A percentile compares a stretch with the other conserved stretches of the same genome.
phyloP scores from a whole-genome alignment of 192 early-diverging fungal genomes.

The Mortierella claussenii region DNA sequence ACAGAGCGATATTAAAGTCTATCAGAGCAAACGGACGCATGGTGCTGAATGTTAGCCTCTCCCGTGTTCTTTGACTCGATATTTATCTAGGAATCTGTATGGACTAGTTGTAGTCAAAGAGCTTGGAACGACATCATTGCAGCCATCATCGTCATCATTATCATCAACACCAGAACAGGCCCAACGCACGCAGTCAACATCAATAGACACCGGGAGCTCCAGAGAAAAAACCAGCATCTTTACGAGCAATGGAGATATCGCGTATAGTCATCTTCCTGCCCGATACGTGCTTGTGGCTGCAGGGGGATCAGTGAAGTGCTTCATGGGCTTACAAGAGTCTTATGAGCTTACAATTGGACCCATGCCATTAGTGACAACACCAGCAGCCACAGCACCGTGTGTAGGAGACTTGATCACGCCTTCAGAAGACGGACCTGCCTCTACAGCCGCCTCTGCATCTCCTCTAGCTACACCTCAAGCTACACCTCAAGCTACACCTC shows the following conservation, averaged over 20 bases:
- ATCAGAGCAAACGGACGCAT: neutral
- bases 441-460: too few species aligned
- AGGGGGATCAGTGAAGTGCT: slow-evolving; percentile 20
- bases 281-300: slow-evolving; percentile 44
- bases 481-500: neutral
- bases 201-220: neutral
- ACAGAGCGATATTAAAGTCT: neutral
- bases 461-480: neutral
- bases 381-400: too few species aligned
- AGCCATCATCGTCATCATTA: neutral
- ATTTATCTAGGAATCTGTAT: slow-evolving; percentile 35
- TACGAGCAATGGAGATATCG: slow-evolving; percentile 4
- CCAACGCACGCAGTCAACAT: neutral
- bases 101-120: slow-evolving; percentile 46
- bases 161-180: neutral
- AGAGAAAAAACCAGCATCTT: slow-evolving; percentile 23
- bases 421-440: neutral
- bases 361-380: neutral
- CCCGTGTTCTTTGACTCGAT: neutral
- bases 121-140: slow-evolving; percentile 1
- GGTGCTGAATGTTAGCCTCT: neutral
- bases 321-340: slow-evolving; percentile 35
- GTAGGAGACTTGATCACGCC: too few species aligned
- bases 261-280: slow-evolving; percentile 23
- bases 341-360: slow-evolving; percentile 30